A percentile compares a stretch with the other conserved stretches of the same genome.
Evolutionary conservation across 371 early-diverging fungal species (phyloP).

Genomic region (Conidiobolus incongruus): DNA sequence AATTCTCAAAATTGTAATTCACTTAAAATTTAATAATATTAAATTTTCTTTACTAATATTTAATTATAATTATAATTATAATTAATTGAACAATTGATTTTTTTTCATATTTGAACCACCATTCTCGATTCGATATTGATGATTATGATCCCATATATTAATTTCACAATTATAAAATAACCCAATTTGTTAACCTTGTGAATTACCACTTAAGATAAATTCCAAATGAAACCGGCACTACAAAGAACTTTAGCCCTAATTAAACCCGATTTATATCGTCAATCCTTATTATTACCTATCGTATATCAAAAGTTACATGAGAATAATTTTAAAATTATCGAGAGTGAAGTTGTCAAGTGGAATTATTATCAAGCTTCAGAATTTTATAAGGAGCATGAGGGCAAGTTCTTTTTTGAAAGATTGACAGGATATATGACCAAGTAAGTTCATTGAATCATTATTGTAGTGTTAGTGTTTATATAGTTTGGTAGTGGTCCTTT

Average conservation of each 20-base stretch:
- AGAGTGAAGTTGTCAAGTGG: slow-evolving; percentile 24
- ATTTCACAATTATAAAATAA: no score
- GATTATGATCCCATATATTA: no score
- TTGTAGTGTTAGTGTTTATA: background rate
- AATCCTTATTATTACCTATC: slow-evolving; percentile 12
- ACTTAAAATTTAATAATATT: no score
- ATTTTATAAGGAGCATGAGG: slow-evolving; percentile 38
- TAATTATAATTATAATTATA: no score
- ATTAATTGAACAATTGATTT: no score
- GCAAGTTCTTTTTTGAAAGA: slow-evolving; percentile 37
- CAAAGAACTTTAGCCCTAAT: slow-evolving; percentile 34
- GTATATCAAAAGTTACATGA: slow-evolving; percentile 11
- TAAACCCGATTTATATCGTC: slow-evolving; percentile 54
- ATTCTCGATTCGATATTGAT: no score
- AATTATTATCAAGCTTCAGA: slow-evolving; percentile 28
- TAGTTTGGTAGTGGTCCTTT: slow-evolving; percentile 32
- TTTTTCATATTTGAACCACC: no score
- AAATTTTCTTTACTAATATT: no score
- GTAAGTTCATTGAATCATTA: slow-evolving; percentile 9
- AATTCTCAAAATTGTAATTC: no score
- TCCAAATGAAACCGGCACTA: no score
- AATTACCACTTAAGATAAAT: no score
- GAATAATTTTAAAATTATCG: slow-evolving; percentile 18
- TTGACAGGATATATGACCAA: slow-evolving; percentile 46
- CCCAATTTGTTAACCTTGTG: no score